Base-by-base conservation (phyloP, 1,284 basidiomycete species). In the Boletus smithii region DNA sequence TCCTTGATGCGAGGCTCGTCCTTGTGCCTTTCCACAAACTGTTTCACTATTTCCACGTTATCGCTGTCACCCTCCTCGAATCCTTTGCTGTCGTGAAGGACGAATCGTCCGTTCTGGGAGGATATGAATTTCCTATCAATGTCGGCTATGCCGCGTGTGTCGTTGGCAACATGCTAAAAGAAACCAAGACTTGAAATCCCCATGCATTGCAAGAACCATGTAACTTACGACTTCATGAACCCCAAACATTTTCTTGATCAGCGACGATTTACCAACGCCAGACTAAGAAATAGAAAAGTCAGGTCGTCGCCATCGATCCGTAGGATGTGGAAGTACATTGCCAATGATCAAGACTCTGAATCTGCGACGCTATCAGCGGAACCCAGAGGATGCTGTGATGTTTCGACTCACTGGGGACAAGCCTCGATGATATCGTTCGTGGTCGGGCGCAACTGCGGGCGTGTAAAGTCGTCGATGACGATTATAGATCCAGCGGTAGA, bases 1-100 rank as follows among this genome's bases (percentile, higher is more conserved):
- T 60, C 46, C 22, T 57, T 40, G 8, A 43, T 24, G 6, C 7
- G 20, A 20, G 20, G 31, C 42, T n/a, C 24, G 1, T 27, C 33
- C 32, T 33, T 26, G 22, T 14, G 11, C 10, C 6, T 8, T 23
- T 35, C 18, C 11, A 59, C 32, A 4, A 59, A 56, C 0, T 37
- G 0, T 18, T 36, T 30, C 26, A 57, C 54, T 6, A 17, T 26
- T 0, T 40, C 20, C 13, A 54, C 16, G 23, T 24, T 24, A 5
- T 8, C 6, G 14, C 3, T 10, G 4, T 16, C 36, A 11, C 4
- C 14, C 23, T 14, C 36, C 20, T 24, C 22, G 20, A 37, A 16
- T 16, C 36, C 36, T n/a, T 16, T n/a, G 10, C n/a, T 24, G 23
- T 37, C 22, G 36, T 37, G 36, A 24, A 37, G 22, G 14, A 37